Base-by-base conservation (phyloP, 2,329 filamentous ascomycete genomes). In the Alternaria gaisen region DNA sequence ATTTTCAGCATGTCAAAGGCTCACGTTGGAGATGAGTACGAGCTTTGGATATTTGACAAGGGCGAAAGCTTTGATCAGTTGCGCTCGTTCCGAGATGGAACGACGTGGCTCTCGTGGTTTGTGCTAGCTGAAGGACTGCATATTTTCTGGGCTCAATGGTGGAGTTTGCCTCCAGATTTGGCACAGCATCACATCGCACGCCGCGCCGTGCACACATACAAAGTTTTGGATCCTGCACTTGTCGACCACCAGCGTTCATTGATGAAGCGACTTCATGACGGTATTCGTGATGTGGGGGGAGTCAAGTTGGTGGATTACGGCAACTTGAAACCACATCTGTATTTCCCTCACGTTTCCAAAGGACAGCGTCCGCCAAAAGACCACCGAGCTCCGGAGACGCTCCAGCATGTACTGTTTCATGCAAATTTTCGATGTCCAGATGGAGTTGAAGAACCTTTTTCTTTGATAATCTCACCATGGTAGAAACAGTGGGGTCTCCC, bases 131-230 rank as follows among this genome's bases (percentile, higher is more conserved):
- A 76, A 63, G 74, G 74, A 1, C 72, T 72, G 1, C 63, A 69
- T 28, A 56, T 76, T 3, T 78, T 76, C 54, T 75, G 72, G 72
- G 56, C 71, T 14, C 72, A 77, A 43, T 77, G 75, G 73, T 74
- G 72, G 70, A 58, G 46, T 8, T 47, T 74, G 5, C 53, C 62
- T 38, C 50, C 55, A 16, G 58, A 61, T 22, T 20, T 43, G 2
- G 53, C 64, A 8, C 18, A 44, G 51, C 65, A 74, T 53, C 66
- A 74, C 59, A 74, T 76, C 36, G 72, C 73, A 30, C 69, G 73
- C 60, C 64, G 66, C 22, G 70, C 72, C 42, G 56, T 65, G 40
- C 56, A 63, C 10, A 75, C 69, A 63, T 61, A 61, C 5, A 57
- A 54, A 10, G 26, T 10, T 16, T 65, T 56, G 1, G 59, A 68